Conservation (phyloP, 305 asterid species). For the Rubia peregrina region DNA sequence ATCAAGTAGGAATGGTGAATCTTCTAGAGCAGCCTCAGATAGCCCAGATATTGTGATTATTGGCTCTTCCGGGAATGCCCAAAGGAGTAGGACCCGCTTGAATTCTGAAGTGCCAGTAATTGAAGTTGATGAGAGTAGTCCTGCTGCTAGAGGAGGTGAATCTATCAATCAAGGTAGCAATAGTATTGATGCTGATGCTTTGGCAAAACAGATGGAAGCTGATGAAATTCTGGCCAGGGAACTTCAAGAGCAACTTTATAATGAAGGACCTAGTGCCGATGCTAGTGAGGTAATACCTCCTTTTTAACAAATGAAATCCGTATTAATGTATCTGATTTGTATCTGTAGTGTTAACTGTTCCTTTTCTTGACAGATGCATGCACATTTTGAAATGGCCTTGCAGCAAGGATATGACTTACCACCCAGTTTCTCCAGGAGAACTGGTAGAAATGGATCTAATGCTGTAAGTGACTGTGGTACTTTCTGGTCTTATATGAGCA, state of each 20-base stretch:
- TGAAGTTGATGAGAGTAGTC: slow-evolving; percentile 49
- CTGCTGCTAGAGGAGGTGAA: slow-evolving; percentile 31
- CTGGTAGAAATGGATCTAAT: slow-evolving; percentile 4
- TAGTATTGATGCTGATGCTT: slow-evolving; percentile 32
- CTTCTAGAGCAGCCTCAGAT: slow-evolving; percentile 43
- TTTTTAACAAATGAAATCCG: slow-evolving; percentile 6
- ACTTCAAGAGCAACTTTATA: slow-evolving; percentile 83
- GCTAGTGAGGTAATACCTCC: slow-evolving; percentile 41
- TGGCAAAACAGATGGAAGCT: slow-evolving; percentile 76
- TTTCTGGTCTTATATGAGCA: background rate
- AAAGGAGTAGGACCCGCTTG: slow-evolving; percentile 19
- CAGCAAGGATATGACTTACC: slow-evolving; percentile 38
- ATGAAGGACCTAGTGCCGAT: slow-evolving; percentile 48
- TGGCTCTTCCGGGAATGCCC: slow-evolving; percentile 36
- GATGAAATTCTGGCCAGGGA: slow-evolving; percentile 87
- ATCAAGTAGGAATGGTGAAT: slow-evolving; percentile 38
- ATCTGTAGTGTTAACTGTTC: slow-evolving; percentile 15
- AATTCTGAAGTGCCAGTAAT: slow-evolving; percentile 32
- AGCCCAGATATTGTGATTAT: slow-evolving; percentile 42
- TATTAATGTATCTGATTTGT: slow-evolving; percentile 8
- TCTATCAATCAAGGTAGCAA: slow-evolving; percentile 16
- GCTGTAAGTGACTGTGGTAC: slow-evolving; percentile 12
- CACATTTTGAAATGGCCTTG: slow-evolving; percentile 41
- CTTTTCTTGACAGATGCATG: slow-evolving; percentile 47
- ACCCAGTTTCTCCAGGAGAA: slow-evolving; percentile 9